These are phyloP conservation scores for Naganishia sp. DNA, from an alignment of 1,284 basidiomycete genomes.

Conservation along the genomic window DNA sequence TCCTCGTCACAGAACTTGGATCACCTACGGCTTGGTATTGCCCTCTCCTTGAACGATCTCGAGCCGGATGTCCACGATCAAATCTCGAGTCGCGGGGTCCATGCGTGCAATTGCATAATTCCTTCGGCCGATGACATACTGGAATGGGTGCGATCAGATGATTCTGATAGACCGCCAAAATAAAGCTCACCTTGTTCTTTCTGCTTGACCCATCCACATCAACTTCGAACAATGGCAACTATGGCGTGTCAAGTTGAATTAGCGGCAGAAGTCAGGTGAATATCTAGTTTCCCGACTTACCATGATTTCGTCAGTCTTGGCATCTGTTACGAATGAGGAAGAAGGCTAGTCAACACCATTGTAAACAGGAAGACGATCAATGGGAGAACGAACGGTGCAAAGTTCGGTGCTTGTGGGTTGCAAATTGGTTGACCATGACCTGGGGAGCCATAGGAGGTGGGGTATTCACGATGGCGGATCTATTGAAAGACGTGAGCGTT, in stretches of 20 bases:
- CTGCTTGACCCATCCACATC: conserved; percentile 79
- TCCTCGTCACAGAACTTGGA: neutral
- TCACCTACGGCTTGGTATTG: conserved; percentile 43
- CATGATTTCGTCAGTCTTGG: conserved; percentile 75
- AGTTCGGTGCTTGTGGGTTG: conserved; percentile 79
- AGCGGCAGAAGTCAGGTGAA: too few relatives aligned
- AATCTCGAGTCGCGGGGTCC: conserved; percentile 63
- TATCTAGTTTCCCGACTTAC: conserved; percentile 50
- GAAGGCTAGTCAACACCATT: too few relatives aligned
- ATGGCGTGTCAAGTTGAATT: neutral
- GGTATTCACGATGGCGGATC: conserved; percentile 57
- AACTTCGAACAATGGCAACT: conserved; percentile 75
- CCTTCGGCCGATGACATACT: conserved; percentile 78
- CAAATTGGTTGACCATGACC: conserved; percentile 74
- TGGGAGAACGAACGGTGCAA: conserved; percentile 60
- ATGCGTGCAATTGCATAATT: conserved; percentile 85
- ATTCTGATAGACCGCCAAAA: too few relatives aligned
- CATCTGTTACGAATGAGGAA: conserved; percentile 35
- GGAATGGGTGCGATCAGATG: neutral
- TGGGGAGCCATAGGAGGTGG: conserved; percentile 76
- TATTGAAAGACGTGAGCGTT: conserved; percentile 26
- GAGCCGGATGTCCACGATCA: conserved; percentile 84
- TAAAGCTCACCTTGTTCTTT: conserved; percentile 52
- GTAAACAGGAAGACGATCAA: neutral
- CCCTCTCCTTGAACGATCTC: conserved; percentile 80